phyloP scores from a whole-genome alignment of 495 filamentous ascomycete species.

The Arthonia radiata region DNA sequence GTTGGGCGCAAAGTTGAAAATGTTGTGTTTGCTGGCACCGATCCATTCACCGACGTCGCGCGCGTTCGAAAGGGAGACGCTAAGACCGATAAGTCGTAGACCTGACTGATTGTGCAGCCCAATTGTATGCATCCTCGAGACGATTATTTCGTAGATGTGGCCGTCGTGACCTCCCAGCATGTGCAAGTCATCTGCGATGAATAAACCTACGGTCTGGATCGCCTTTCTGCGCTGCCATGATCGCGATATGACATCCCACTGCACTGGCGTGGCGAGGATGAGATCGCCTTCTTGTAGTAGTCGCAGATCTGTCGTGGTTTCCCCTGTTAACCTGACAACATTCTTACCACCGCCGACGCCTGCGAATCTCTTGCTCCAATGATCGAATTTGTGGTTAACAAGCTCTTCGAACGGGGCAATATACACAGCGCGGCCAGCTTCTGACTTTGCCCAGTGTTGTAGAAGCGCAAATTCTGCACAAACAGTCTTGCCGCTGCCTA shows the following conservation, averaged over 20 bases:
- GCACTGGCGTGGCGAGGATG: slow-evolving; percentile 71
- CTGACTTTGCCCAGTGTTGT: slow-evolving; percentile 54
- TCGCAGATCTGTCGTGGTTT: slow-evolving; percentile 77
- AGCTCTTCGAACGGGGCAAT: slow-evolving; percentile 92
- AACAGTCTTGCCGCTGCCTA: slow-evolving; percentile 86
- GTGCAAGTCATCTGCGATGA: slow-evolving; percentile 92
- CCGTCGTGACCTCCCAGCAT: slow-evolving; percentile 79
- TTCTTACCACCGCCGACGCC: slow-evolving; percentile 62
- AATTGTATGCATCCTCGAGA: slow-evolving; percentile 95
- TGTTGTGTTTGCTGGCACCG: slow-evolving; percentile 92
- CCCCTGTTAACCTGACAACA: slow-evolving; percentile 82
- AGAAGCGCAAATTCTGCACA: slow-evolving; percentile 88
- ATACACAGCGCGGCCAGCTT: slow-evolving; percentile 63
- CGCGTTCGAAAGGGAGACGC: slow-evolving; percentile 78
- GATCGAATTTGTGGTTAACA: slow-evolving; percentile 50
- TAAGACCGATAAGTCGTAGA: slow-evolving; percentile 73
- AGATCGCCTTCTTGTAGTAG: slow-evolving; percentile 72
- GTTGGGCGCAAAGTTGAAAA: slow-evolving; percentile 93
- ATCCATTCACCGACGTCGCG: slow-evolving; percentile 96
- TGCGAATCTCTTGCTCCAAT: slow-evolving; percentile 61
- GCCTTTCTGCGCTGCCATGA: slow-evolving; percentile 94
- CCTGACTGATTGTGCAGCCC: slow-evolving; percentile 62
- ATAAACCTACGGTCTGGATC: slow-evolving; percentile 68
- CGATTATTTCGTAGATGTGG: slow-evolving; percentile 82
- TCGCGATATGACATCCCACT: slow-evolving; percentile 90